Evolutionary conservation across 495 filamentous ascomycete species (phyloP).

Genomic region (Lepraria neglecta): DNA sequence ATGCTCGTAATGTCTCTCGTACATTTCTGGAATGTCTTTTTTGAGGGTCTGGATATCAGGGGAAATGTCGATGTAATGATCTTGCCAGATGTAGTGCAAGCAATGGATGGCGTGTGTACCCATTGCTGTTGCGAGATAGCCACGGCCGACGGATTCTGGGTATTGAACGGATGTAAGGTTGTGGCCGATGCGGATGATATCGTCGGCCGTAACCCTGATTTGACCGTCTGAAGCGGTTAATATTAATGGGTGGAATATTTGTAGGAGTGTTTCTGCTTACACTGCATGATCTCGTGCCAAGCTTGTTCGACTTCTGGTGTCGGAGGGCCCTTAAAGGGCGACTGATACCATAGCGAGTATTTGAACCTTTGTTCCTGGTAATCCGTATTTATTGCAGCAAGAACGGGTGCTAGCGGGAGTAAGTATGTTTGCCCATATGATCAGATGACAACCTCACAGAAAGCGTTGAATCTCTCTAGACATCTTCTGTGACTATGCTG

Average conservation of each 20-base stretch:
- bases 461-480: too few species aligned
- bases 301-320: conserved; percentile 12
- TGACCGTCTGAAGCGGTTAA: too few species aligned
- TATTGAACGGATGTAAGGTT: not conserved
- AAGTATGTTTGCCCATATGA: too few species aligned
- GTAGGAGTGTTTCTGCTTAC: not conserved
- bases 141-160: conserved; percentile 5
- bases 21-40: conserved; percentile 27
- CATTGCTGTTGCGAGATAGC: conserved; percentile 17
- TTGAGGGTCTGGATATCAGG: not conserved
- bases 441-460: too few species aligned
- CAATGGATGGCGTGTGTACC: conserved; percentile 13
- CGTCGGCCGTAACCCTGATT: conserved; percentile 7
- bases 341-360: conserved; percentile 16
- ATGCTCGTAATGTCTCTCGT: conserved; percentile 34
- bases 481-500: too few species aligned
- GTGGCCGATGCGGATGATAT: conserved; percentile 4
- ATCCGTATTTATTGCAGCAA: too few species aligned
- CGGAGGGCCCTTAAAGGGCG: conserved; percentile 16
- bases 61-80: conserved; percentile 12
- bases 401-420: too few species aligned
- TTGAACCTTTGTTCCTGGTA: conserved; percentile 10
- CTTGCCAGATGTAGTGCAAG: conserved; percentile 24
- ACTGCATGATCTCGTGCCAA: conserved; percentile 17
- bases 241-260: too few species aligned